Conservation (phyloP, 306 rosid species). For the Lagenaria siceraria region DNA sequence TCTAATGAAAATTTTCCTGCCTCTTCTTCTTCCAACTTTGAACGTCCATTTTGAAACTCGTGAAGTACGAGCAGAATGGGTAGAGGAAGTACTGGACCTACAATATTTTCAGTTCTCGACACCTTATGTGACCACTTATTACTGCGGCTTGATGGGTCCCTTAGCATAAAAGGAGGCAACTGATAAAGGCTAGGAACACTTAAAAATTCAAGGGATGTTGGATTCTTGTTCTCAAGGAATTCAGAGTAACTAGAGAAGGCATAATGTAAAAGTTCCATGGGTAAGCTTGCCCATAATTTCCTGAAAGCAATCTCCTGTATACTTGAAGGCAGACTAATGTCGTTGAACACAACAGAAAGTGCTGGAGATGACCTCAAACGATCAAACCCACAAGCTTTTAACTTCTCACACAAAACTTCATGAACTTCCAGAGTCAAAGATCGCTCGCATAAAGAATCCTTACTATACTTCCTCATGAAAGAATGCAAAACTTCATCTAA, state of each 20-base stretch:
- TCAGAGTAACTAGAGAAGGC: slow-evolving; percentile 39
- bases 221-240: slow-evolving; percentile 17
- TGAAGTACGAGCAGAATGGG: slow-evolving; percentile 40
- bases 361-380: slow-evolving; percentile 36
- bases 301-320: slow-evolving; percentile 15
- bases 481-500: slow-evolving; percentile 22
- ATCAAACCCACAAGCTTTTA: slow-evolving; percentile 40
- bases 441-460: slow-evolving; percentile 8
- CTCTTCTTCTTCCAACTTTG: slow-evolving; percentile 15
- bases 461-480: slow-evolving; percentile 13
- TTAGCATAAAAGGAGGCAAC: slow-evolving; percentile 56
- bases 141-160: slow-evolving; percentile 34
- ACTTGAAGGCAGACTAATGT: slow-evolving; percentile 39
- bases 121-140: slow-evolving; percentile 30
- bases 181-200: slow-evolving; percentile 41
- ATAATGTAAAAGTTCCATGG: slow-evolving; percentile 38
- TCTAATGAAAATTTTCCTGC: slow-evolving; percentile 21
- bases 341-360: slow-evolving; percentile 27
- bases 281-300: slow-evolving; percentile 54
- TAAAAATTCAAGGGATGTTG: slow-evolving; percentile 32
- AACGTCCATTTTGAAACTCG: slow-evolving; percentile 31
- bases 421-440: slow-evolving; percentile 24
- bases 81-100: slow-evolving; percentile 68
- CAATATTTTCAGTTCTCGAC: slow-evolving; percentile 23
- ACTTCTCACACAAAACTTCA: slow-evolving; percentile 44